Evolutionary conservation across 352 stramenopile species (phyloP).

Genomic region (Phytophthora niederhauseri): DNA sequence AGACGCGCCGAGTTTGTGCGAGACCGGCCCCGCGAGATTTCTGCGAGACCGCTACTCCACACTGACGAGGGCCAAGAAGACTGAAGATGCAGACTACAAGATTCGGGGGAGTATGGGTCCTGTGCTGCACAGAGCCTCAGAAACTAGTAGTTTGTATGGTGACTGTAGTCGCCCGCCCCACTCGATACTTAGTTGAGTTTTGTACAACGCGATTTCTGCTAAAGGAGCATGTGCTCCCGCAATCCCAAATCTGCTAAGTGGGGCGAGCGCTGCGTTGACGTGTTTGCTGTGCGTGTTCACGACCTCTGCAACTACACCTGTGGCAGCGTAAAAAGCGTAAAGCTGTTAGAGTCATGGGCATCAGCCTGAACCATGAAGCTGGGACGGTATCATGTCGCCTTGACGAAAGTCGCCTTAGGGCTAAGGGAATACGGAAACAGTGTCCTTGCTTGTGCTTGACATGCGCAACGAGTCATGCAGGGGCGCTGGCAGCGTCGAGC

Average conservation of each 20-base stretch:
- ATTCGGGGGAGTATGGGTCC: not conserved
- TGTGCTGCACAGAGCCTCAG: not conserved
- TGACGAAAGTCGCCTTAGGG: too few species aligned
- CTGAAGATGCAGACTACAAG: not conserved
- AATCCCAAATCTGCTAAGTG: not conserved
- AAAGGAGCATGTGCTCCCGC: not conserved
- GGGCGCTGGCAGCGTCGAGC: too few species aligned
- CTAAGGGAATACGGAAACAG: too few species aligned
- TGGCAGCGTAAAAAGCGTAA: not conserved
- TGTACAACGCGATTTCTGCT: not conserved
- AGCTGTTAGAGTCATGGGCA: too few species aligned
- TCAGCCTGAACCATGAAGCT: too few species aligned
- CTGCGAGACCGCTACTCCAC: too few species aligned
- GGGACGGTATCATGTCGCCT: too few species aligned
- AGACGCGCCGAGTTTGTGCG: too few species aligned
- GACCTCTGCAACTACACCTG: not conserved
- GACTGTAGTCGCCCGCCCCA: not conserved
- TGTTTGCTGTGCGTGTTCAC: not conserved
- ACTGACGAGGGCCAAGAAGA: not conserved
- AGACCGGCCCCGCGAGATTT: too few species aligned
- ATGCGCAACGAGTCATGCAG: too few species aligned
- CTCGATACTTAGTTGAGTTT: not conserved
- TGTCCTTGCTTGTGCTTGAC: too few species aligned
- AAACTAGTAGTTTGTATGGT: not conserved
- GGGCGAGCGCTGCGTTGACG: not conserved